Percentiles rank a stretch among this genome's conserved stretches.
These are phyloP conservation scores for Mycena alexandri DNA, from an alignment of 768 basidiomycete species.

Conservation along the genomic window DNA sequence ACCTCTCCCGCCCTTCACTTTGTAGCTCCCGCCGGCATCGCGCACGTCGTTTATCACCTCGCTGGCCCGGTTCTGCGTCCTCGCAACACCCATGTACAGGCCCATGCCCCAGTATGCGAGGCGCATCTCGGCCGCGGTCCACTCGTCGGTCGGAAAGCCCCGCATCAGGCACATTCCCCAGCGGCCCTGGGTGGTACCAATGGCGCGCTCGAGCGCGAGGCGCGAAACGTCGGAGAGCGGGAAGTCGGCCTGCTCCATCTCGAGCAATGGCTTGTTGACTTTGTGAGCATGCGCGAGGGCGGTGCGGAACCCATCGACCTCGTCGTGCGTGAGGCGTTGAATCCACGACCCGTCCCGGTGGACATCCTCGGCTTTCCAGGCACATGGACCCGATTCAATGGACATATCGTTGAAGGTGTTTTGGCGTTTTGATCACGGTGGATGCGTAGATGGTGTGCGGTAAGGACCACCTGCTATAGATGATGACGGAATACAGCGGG, in stretches of 20 bases:
- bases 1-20: constrained; percentile 19
- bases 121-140: constrained; percentile 23
- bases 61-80: constrained; percentile 27
- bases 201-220: constrained; percentile 14
- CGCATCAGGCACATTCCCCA: constrained; percentile 24
- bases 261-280: constrained; percentile 10
- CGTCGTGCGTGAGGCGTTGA: constrained; percentile 10
- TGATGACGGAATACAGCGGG: too few species aligned
- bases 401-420: too few species aligned
- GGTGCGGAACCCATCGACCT: constrained; percentile 17
- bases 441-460: too few species aligned
- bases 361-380: constrained; percentile 24
- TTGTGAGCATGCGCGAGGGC: constrained; percentile 19
- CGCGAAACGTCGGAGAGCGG: constrained; percentile 15
- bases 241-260: constrained; percentile 23
- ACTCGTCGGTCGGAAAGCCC: constrained; percentile 16
- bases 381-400: too few species aligned
- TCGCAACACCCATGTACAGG: constrained; percentile 24
- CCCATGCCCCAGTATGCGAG: constrained; percentile 22
- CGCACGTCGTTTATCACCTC: constrained; percentile 27
- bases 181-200: constrained; percentile 17
- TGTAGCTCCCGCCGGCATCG: constrained; percentile 22
- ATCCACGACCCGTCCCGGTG: constrained; percentile 19
- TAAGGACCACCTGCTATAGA: too few species aligned
- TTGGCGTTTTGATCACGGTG: too few species aligned